Conservation (phyloP, 2,329 filamentous ascomycete genomes). For the Neofusicoccum sp. region DNA sequence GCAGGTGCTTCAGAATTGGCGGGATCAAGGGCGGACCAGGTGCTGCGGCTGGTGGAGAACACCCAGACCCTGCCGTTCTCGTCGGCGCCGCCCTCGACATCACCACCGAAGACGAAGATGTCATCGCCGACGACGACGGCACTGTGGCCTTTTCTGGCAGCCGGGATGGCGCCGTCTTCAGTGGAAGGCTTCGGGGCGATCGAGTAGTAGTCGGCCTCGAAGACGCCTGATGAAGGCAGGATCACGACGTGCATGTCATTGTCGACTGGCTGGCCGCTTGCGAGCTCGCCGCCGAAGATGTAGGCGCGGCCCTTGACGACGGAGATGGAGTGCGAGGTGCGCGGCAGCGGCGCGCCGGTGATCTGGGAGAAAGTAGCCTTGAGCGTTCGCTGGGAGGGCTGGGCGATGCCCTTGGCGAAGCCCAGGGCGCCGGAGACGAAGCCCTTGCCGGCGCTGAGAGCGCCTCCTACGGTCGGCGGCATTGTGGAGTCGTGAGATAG, state of each 20-base stretch:
- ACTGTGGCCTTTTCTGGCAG: slow-evolving; percentile 41
- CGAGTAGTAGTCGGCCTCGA: slow-evolving; percentile 42
- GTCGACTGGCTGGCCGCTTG: slow-evolving; percentile 43
- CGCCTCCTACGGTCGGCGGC: slow-evolving; percentile 34
- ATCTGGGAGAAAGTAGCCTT: slow-evolving; percentile 52
- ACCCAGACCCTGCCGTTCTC: slow-evolving; percentile 45
- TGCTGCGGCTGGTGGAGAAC: slow-evolving; percentile 41
- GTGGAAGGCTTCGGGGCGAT: slow-evolving; percentile 37
- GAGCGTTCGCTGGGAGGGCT: slow-evolving; percentile 42
- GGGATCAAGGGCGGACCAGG: slow-evolving; percentile 41
- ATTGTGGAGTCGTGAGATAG: not conserved
- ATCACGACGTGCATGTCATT: slow-evolving; percentile 55
- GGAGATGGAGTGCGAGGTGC: slow-evolving; percentile 53
- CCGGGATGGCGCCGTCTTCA: slow-evolving; percentile 36
- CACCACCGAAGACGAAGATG: slow-evolving; percentile 48
- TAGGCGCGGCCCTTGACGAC: slow-evolving; percentile 55
- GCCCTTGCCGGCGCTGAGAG: slow-evolving; percentile 35
- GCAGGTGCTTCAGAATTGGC: slow-evolving; percentile 20
- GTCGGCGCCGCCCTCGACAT: slow-evolving; percentile 29
- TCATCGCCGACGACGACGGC: slow-evolving; percentile 43
- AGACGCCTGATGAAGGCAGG: slow-evolving; percentile 46
- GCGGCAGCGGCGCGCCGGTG: slow-evolving; percentile 43
- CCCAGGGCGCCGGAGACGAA: slow-evolving; percentile 42
- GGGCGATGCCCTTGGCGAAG: slow-evolving; percentile 16
- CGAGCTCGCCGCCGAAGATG: slow-evolving; percentile 53